Percentiles rank a stretch among this genome's conserved stretches.
Evolutionary conservation across 257 asterid genomes (phyloP).

Genomic region (Solanum lignicaule): DNA sequence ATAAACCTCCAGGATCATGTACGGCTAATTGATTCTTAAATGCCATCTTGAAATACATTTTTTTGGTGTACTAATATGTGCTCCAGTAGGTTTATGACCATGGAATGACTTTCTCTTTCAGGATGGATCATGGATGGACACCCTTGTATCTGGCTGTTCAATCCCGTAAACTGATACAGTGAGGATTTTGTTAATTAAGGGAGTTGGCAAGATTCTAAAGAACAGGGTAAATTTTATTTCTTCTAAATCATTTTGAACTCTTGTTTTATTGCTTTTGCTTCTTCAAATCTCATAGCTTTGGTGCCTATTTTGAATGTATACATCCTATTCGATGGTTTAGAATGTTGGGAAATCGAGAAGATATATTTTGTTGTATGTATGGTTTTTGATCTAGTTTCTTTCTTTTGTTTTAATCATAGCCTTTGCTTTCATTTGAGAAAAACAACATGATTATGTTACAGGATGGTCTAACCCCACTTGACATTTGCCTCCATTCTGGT

Average conservation of each 20-base stretch:
- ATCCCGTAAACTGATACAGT: conserved; percentile 67
- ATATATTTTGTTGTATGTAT: background rate
- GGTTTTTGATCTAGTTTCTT: background rate
- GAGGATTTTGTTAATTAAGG: conserved; percentile 77
- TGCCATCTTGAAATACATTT: background rate
- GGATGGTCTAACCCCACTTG: background rate
- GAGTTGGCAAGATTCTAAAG: conserved; percentile 59
- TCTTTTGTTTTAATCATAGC: background rate
- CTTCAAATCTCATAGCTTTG: background rate
- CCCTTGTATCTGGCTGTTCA: conserved; percentile 88
- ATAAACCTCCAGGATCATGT: conserved; percentile 66
- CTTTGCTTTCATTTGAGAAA: background rate
- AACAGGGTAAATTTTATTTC: conserved; percentile 37
- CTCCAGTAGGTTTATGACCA: background rate
- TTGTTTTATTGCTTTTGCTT: background rate
- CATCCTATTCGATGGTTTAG: background rate
- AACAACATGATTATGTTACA: background rate
- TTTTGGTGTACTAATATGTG: background rate
- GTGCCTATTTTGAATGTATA: background rate
- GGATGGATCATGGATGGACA: conserved; percentile 67
- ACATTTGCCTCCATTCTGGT: conserved; percentile 1
- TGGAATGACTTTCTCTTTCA: conserved; percentile 9
- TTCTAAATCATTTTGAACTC: background rate
- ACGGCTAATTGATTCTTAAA: conserved; percentile 11
- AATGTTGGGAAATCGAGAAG: background rate